A percentile compares a stretch with the other conserved stretches of the same genome.
Conservation (phyloP, 2,329 filamentous ascomycete species). For the Neofusicoccum cordaticola region DNA sequence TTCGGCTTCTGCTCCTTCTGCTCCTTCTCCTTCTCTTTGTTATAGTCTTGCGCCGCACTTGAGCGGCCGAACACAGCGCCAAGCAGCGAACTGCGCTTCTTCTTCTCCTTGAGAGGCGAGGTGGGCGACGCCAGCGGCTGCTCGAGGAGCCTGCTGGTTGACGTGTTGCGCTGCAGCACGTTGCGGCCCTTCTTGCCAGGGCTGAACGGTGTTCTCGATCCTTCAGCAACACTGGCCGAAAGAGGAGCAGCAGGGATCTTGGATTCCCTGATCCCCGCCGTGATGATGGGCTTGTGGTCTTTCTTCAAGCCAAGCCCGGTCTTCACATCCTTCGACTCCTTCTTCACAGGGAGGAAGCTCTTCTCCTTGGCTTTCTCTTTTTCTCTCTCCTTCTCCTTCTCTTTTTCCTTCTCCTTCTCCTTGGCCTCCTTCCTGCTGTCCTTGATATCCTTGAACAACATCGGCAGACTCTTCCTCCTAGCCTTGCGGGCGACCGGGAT, state of each 20-base stretch:
- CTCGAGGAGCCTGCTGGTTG: neutral
- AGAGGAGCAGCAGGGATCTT: neutral
- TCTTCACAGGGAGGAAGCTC: neutral
- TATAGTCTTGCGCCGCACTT: neutral
- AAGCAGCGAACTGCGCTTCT: neutral
- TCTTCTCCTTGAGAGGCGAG: conserved; percentile 1
- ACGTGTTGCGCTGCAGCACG: neutral
- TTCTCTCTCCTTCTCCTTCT: neutral
- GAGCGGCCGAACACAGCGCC: conserved; percentile 7
- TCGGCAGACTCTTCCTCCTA: neutral
- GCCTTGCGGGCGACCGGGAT: neutral
- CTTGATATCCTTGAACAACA: neutral
- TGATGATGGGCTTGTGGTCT: neutral
- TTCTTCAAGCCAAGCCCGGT: neutral
- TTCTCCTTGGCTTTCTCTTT: neutral
- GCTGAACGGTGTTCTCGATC: neutral
- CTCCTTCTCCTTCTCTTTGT: neutral
- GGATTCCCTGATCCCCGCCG: neutral
- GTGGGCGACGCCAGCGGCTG: neutral
- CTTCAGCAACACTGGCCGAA: neutral
- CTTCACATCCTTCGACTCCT: neutral
- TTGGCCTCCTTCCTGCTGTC: neutral
- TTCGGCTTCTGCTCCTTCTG: conserved; percentile 2
- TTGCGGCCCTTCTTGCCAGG: conserved; percentile 1
- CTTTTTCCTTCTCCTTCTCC: conserved; percentile 2